Base-by-base conservation (phyloP, 257 asterid species). In the Primulina huaijiensis region DNA sequence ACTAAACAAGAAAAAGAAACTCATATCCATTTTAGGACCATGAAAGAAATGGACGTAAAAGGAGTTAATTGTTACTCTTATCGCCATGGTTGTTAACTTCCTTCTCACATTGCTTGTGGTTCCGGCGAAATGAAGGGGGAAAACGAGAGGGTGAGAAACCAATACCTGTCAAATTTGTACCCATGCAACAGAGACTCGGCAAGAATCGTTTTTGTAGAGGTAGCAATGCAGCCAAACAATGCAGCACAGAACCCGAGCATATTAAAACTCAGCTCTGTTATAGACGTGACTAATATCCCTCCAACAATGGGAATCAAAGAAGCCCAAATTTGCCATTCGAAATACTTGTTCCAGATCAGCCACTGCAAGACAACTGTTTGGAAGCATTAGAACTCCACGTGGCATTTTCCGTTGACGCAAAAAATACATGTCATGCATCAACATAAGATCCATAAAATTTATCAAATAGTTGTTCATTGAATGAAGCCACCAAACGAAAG, bases 281-380 rank as follows among this genome's bases (percentile, higher is more conserved):
- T 25, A 35, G 95, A 90, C 57, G 97, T 80, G 62, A 90, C 90
- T 6, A 90, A 73, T 77, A 90, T 90, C 67, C 97, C 95, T 62
- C 95, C 97, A 59, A 88, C 97, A 70, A 90, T 88, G 21, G 95
- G 97, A 58, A 90, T 76, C 80, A 90, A 74, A 6, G 97, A 86
- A 46, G 84, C 84, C 95, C 97, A 88, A 61, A 90, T 90, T 72
- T 82, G 76, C 95, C 89, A 88, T 50, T 90, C 92, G 35, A 90
- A 90, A 63, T 74, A 35, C 79, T 86, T 90, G 71, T 82, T 83
- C 95, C 96, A 90, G 68, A 90, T 77, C 70, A 90, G 82, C 95
- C 95, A 90, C 81, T 90, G 93, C 77, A 90, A 67, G 69, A 90
- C 21, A 60, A 90, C 97, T 90, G 82, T 76, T 77, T 27, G 53